A percentile compares a stretch with the other conserved stretches of the same genome.
Conservation (phyloP, 148 eudicot species). For the Arbutus unedo region DNA sequence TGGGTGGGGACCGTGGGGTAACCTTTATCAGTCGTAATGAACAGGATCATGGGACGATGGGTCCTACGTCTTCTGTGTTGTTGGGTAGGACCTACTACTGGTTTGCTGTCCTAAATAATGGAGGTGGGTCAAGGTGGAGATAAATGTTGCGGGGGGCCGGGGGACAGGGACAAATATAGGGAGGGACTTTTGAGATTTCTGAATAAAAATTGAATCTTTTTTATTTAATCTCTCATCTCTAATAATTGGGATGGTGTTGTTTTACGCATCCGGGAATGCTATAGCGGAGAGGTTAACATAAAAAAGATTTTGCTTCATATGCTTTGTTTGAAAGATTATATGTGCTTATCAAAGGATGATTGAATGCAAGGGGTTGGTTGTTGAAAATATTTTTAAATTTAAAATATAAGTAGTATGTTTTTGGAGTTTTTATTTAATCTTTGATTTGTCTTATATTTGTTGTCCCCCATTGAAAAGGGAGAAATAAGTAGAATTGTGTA, state of each 20-base stretch:
- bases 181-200: neutral
- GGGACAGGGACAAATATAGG: neutral
- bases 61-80: neutral
- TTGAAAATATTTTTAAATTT: too few species aligned
- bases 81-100: neutral
- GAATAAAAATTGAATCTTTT: neutral
- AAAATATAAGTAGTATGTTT: too few species aligned
- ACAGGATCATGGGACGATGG: neutral
- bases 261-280: too few species aligned
- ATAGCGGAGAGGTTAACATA: too few species aligned
- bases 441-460: too few species aligned
- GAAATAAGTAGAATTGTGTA: too few species aligned
- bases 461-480: too few species aligned
- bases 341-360: too few species aligned
- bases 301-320: too few species aligned
- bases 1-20: neutral
- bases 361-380: too few species aligned
- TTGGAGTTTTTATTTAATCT: too few species aligned
- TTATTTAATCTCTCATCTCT: neutral
- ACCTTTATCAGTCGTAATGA: neutral
- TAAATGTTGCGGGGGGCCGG: neutral
- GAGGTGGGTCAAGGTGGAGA: neutral
- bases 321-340: too few species aligned
- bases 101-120: slow-evolving; percentile 4
- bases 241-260: neutral